Evolutionary conservation across 1,139 yeast species (phyloP), one percentile per base, ranked within the genome.

Genomic region (Scheffersomyces cryptocercus): DNA sequence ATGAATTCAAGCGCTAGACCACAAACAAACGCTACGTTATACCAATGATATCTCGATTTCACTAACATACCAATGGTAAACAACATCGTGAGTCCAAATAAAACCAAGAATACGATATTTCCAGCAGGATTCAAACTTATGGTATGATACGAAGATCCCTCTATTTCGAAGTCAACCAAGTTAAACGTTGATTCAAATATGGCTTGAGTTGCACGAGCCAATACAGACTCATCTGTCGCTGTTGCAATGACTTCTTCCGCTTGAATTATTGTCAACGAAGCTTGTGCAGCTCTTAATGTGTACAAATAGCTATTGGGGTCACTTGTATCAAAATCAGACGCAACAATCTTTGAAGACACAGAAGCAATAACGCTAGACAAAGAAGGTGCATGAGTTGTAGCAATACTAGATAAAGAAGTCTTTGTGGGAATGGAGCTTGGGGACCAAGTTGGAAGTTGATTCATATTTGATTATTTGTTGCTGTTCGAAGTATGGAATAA

Each of bases 31-130:
- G 88, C 73, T 3, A 73, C 62, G 37, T 84, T 78, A 60, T 82
- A 84, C 95, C 96, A 89, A 78, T 84, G 84, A 58, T 86, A 89
- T 41, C 77, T 71, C 46, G 75, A 82, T 49, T 57, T 61, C 38
- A 45, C 42, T 14, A 56, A 10, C 70, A 70, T 65, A 8, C 47
- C 51, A 3, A 49, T 12, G 29, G 53, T 49, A 53, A 51, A 67
- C 5, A 56, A 30, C 48, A 65, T 61, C 28, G 64, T 44, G 12
- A 67, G 30, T 1, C 54, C 47, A 47, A 62, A 70, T 3, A 67
- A 42, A 4, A 56, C 53, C 15, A 68, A 47, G 47, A 63, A 71
- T 28, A 70, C 58, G 44, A 62, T 52, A 44, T 70, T 70, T 8
- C 68, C 67, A 10, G 67, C 63, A 10, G 56, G 48, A 41, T 47